Base-by-base conservation (phyloP, 208 protist species). In the Blechomonas ayalai region DNA sequence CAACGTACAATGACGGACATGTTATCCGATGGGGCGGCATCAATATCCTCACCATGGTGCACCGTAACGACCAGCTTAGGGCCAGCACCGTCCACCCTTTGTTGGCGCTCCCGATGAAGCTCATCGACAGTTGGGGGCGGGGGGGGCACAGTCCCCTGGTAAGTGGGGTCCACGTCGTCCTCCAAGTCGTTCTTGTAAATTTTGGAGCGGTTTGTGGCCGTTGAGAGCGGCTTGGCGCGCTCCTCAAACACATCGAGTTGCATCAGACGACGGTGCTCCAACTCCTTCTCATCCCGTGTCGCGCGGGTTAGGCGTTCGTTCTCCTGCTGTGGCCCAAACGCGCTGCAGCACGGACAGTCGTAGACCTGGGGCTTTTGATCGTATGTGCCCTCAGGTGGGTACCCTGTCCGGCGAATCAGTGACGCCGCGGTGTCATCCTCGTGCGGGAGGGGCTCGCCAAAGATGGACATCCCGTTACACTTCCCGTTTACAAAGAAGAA, bases 201-300 rank as follows among this genome's bases (percentile, higher is more conserved):
- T 44, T 79, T 75, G 40, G 70, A 67, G 15, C 59, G 69, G 29
- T 38, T 46, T 10, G 59, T 32, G 8, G 41, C 45, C 3, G 39
- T 65, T 16, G 63, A 68, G 23, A 83, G 51, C 29, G 80, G 76
- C 22, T 69, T 71, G 13, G 85, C 85, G 24, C 85, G 78, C 51
- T 93, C 85, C 7, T 93, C 85, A 50, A 89, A 86, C n/a, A 93
- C 60, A 51, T 93, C 81, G n/a, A 88, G 59, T 52, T 93, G 85
- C 59, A 92, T 51, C 18, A 89, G 40, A 26, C 65, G 61, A 15
- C 80, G 76, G 24, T 55, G 64, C 37, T 82, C 80, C 8, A 61
- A 38, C 26, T 87, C 75, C 63, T 88, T 89, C 54, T 74, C 64
- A n/a, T 74, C 68, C 28, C 65, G 65, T 2, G 66, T 69, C 20